Base-by-base conservation (phyloP, 371 early-diverging fungal species). In the Parasitella parasitica region DNA sequence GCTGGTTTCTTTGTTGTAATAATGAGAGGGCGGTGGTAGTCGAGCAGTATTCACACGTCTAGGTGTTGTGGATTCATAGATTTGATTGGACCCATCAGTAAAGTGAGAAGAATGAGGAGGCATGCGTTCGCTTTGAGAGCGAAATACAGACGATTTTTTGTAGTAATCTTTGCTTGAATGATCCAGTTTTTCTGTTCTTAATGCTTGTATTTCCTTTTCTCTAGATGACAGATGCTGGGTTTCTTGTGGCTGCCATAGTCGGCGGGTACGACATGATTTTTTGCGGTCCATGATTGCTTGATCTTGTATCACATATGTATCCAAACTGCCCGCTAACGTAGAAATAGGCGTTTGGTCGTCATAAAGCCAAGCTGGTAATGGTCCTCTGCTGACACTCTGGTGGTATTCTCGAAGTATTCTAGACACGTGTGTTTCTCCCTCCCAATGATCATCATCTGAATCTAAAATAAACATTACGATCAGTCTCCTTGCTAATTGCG, bases 401-500 rank as follows among this genome's bases (percentile, higher is more conserved):
- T 72, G 69, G 52, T 79, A 67, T 54, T 83, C 84, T 22, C 83
- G 59, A 16, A 86, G 66, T 13, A 82, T 58, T 32, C 84, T 76
- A 11, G 77, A 59, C 20, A 86, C 80, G 60, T 86, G 84, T 2
- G 83, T 70, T 62, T 86, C 86, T 50, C 83, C 84, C 58, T 86
- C 82, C 61, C 73, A 70, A 43, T 80, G 83, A 8, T 80, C 80
- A 28, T 78, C 78, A 59, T 86, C 86, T 36, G 84, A 86, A 34
- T 86, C 84, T 86, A 63, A 53, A 49, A 26, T 38, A 6, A 15
- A 5, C 16, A 38, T n/a, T n/a, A n/a, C n/a, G 7, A 43, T 43
- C 20, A 43, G 20, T 43, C 22, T 43, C 43, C 22, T 43, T 43
- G 18, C 11, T 20, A 43, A 43, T 43, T 20, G 20, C 43, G 22